Evolutionary conservation across 306 rosid genomes (phyloP), one percentile per base, ranked within the genome.

Genomic region (Quercus suber): DNA sequence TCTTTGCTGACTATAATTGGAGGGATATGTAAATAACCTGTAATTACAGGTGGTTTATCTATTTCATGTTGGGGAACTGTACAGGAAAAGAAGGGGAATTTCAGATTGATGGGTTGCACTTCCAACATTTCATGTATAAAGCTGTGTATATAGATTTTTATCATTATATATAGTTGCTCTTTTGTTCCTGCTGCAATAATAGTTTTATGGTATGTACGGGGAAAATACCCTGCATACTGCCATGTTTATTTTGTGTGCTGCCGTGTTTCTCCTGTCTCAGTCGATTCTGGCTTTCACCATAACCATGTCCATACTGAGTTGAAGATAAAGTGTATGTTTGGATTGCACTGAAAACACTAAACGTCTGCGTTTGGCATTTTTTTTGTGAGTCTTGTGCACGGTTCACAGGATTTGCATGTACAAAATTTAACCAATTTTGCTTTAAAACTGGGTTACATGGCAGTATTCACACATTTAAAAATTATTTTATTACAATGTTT

Each of bases 11-110:
- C 88, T 72, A 75, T 81, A 79, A 78, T 85, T 75, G 89, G 80
- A 82, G 84, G 94, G 90, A 79, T 65, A 80, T 87, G 90, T 87
- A 86, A 73, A 87, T 90, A 87, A 72, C 87, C 74, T 68, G 87
- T 82, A 68, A 77, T 45, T 78, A n/a, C 81, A 78, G 87, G 76
- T 81, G 65, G 89, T 80, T 83, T 60, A 73, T 83, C 76, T 78
- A 71, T 79, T 58, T 35, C 56, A 69, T 60, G 20, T 77, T 79
- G 59, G 76, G 80, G 51, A 67, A 70, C 82, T 88, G 90, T 86
- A 86, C 83, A 89, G 92, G 82, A 78, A 55, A 70, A 73, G 52
- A 77, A 65, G 82, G 73, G 78, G 45, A 31, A 71, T 68, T 85
- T 71, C 73, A 64, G 68, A 51, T 68, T 67, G 87, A 77, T 82